These are phyloP conservation scores for Debaryomyces sp. DNA, from an alignment of 1,139 yeast genomes.

Conservation along the genomic window DNA sequence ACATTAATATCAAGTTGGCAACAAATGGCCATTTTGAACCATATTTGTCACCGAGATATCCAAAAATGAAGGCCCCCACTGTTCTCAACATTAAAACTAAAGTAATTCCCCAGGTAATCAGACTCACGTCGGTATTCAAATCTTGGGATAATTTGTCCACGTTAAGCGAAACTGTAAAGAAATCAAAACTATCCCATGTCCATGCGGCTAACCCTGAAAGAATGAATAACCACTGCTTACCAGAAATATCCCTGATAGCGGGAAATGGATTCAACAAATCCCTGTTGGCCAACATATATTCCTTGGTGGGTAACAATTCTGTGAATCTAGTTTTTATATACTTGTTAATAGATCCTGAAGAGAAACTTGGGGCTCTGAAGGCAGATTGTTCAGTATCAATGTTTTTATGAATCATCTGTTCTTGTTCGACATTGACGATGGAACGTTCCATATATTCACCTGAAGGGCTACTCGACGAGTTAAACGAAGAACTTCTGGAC, in stretches of 20 bases:
- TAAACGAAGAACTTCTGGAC: neutral
- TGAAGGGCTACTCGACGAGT: neutral
- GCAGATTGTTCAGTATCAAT: neutral
- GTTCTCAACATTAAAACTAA: constrained; percentile 49
- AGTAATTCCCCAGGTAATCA: constrained; percentile 47
- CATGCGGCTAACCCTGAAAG: constrained; percentile 39
- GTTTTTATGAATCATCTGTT: neutral
- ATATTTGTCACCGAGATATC: constrained; percentile 37
- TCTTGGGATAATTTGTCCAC: constrained; percentile 31
- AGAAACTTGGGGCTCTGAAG: neutral
- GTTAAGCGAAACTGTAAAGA: constrained; percentile 42
- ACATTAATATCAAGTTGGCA: constrained; percentile 30
- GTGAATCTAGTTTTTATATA: constrained; percentile 7
- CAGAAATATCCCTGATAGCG: constrained; percentile 30
- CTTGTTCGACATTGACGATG: neutral
- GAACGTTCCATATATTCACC: neutral
- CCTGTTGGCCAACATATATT: constrained; percentile 4
- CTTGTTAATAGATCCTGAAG: neutral
- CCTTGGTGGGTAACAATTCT: constrained; percentile 8
- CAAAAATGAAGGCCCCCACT: constrained; percentile 44
- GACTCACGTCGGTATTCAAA: constrained; percentile 28
- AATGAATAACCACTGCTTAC: constrained; percentile 41
- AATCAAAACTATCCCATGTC: constrained; percentile 51
- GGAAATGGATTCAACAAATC: constrained; percentile 10
- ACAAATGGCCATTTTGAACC: constrained; percentile 46